These are phyloP conservation scores for Blastosporella zonata DNA, from an alignment of 1,284 basidiomycete species.

Conservation along the genomic window DNA sequence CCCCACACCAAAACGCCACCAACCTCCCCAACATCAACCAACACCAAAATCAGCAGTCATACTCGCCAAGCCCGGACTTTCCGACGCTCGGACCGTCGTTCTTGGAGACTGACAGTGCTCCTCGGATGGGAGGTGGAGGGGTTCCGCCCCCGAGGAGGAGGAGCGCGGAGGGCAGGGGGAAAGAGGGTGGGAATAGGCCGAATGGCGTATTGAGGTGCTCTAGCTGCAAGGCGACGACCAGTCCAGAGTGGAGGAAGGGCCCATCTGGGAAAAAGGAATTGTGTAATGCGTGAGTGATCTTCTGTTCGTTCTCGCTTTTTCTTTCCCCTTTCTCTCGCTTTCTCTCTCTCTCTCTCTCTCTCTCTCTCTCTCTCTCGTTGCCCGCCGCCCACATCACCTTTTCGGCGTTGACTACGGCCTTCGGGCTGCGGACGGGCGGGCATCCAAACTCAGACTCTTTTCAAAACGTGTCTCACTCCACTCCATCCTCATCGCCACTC, in stretches of 20 bases:
- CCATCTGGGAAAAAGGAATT: constrained; percentile 88
- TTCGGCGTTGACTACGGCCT: no score
- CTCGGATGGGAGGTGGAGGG: constrained; percentile 36
- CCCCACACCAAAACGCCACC: background rate
- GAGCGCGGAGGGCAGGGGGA: constrained; percentile 30
- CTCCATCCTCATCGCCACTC: background rate
- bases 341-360: constrained; percentile 21
- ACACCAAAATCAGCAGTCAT: constrained; percentile 16
- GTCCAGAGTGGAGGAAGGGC: constrained; percentile 94
- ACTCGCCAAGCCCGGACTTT: constrained; percentile 18
- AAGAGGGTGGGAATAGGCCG: constrained; percentile 55
- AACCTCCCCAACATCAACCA: background rate
- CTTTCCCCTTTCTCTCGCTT: constrained; percentile 10
- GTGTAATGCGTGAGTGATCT: constrained; percentile 79
- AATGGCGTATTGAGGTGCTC: constrained; percentile 74
- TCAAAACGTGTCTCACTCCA: background rate
- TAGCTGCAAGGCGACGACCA: constrained; percentile 80
- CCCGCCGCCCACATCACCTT: background rate
- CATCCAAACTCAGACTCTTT: background rate
- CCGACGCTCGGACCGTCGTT: background rate
- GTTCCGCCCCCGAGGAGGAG: constrained; percentile 67
- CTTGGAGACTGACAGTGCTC: background rate
- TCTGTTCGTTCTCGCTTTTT: constrained; percentile 18
- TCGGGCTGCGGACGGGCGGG: no score
- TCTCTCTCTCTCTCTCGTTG: constrained; percentile 13